Conservation (phyloP, 2,329 filamentous ascomycete genomes). For the Cytospora mali region DNA sequence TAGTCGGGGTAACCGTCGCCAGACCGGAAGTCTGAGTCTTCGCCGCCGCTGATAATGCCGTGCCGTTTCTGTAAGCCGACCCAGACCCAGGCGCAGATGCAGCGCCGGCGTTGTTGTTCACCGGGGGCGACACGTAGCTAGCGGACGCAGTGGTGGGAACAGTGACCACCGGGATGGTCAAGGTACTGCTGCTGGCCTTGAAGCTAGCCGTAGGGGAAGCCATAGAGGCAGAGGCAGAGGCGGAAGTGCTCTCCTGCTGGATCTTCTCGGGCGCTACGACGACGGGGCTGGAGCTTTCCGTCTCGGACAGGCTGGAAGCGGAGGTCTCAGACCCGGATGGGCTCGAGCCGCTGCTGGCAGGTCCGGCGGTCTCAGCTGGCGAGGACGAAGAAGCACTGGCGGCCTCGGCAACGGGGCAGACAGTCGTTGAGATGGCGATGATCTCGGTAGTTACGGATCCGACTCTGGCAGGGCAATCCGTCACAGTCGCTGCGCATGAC, state of each 20-base stretch:
- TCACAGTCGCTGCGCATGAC: conserved; percentile 51
- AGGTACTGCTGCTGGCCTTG: conserved; percentile 21
- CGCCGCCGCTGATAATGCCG: neutral
- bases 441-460: conserved; percentile 44
- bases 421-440: conserved; percentile 48
- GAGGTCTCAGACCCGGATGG: conserved; percentile 1
- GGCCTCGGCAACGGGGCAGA: conserved; percentile 42
- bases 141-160: conserved; percentile 11
- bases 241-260: neutral
- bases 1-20: conserved; percentile 20
- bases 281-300: conserved; percentile 7
- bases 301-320: neutral
- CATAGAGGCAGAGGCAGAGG: neutral
- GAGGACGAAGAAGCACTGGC: conserved; percentile 1
- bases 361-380: conserved; percentile 10
- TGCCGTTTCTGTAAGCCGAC: conserved; percentile 10
- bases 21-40: conserved; percentile 22
- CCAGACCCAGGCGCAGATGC: conserved; percentile 14
- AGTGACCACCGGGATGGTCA: conserved; percentile 25
- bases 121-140: conserved; percentile 5
- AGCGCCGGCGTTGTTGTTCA: conserved; percentile 22
- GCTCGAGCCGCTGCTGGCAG: neutral
- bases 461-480: conserved; percentile 41
- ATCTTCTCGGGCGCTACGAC: neutral
- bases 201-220: conserved; percentile 8